Percentiles rank a stretch among this genome's conserved stretches.
Evolutionary conservation across 2,329 filamentous ascomycete genomes (phyloP).

Genomic region (Claviceps capensis): DNA sequence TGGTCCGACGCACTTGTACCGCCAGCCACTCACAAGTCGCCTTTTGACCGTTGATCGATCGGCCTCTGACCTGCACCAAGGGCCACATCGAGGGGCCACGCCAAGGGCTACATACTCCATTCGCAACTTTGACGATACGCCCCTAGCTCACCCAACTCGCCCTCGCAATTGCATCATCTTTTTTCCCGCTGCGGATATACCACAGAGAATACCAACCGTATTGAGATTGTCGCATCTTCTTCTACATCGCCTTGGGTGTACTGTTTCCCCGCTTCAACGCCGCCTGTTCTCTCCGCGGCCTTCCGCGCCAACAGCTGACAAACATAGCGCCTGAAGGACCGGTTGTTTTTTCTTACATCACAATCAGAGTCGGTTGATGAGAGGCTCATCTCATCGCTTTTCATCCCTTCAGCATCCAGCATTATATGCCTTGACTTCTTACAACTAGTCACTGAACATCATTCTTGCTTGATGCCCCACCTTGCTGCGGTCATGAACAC

Average conservation of each 20-base stretch:
- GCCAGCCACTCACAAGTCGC: slow-evolving; percentile 1
- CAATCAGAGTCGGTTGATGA: neutral
- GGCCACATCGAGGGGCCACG: neutral
- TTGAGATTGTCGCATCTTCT: neutral
- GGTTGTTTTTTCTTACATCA: too few relatives aligned
- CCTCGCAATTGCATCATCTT: neutral
- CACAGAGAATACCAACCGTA: neutral
- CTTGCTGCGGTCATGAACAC: slow-evolving; percentile 19
- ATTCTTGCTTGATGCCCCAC: neutral
- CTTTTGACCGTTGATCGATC: neutral
- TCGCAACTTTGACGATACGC: slow-evolving; percentile 3
- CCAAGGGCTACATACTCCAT: slow-evolving; percentile 1
- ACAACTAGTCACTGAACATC: neutral
- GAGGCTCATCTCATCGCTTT: neutral
- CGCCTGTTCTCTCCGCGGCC: neutral
- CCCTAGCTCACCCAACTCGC: neutral
- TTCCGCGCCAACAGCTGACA: neutral
- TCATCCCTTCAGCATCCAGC: too few relatives aligned
- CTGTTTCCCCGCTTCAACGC: too few relatives aligned
- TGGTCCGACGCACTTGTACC: slow-evolving; percentile 4
- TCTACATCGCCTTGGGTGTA: neutral
- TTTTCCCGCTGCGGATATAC: neutral
- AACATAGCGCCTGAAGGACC: neutral
- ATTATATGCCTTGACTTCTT: neutral
- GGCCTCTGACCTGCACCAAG: neutral